phyloP scores from a whole-genome alignment of 108 stramenopile genomes.

The Cyclotella cryptica region DNA sequence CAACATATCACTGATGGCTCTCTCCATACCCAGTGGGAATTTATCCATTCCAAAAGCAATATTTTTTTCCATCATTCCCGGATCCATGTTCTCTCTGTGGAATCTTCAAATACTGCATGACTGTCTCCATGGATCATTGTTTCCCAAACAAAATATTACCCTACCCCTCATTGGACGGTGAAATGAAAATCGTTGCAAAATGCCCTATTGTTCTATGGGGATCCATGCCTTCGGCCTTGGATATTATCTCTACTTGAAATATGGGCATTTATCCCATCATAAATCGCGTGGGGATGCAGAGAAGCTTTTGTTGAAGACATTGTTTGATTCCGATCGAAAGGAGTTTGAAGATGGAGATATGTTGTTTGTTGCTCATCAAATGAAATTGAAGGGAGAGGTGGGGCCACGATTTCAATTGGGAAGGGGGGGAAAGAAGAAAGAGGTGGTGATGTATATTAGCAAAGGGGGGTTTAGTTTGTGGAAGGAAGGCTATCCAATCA shows the following conservation, averaged over 20 bases:
- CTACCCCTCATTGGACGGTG: constrained; percentile 12
- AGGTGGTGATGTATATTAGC: constrained; percentile 64
- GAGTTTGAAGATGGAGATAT: constrained; percentile 89
- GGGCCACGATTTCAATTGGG: constrained; percentile 61
- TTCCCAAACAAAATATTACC: constrained; percentile 41
- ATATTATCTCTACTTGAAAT: constrained; percentile 78
- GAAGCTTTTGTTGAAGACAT: constrained; percentile 49
- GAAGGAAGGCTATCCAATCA: constrained; percentile 50
- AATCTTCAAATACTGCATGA: constrained; percentile 82
- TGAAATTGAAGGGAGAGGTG: constrained; percentile 73
- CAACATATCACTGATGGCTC: constrained; percentile 55
- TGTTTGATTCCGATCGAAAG: constrained; percentile 67
- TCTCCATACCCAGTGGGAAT: constrained; percentile 49
- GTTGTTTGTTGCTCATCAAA: constrained; percentile 82
- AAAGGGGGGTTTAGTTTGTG: constrained; percentile 66
- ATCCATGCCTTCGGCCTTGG: constrained; percentile 76
- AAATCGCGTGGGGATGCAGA: constrained; percentile 63
- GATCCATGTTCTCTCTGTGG: constrained; percentile 75
- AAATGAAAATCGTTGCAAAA: constrained; percentile 61
- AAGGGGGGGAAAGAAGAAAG: too few species aligned
- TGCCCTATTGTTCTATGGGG: constrained; percentile 68
- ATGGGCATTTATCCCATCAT: constrained; percentile 83
- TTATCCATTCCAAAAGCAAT: constrained; percentile 23
- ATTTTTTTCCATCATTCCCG: too few species aligned
- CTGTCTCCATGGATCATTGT: constrained; percentile 66